A percentile compares a stretch with the other conserved stretches of the same genome.
Conservation (phyloP, 2,329 filamentous ascomycete species). For the Trichoderma asperellum region DNA sequence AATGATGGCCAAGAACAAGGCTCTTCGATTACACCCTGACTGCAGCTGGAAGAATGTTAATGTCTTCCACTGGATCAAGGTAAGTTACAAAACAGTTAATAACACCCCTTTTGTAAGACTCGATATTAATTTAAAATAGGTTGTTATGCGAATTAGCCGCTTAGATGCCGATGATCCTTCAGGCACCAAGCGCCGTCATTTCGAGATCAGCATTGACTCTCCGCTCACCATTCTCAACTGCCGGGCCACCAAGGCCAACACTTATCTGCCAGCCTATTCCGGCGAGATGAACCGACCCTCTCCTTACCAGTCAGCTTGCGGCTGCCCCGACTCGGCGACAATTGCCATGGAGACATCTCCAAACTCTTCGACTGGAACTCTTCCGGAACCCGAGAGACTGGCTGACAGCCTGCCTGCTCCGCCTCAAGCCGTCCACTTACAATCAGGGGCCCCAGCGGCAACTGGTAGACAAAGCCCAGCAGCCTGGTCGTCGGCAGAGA, state of each 20-base stretch:
- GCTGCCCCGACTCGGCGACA: conserved; percentile 59
- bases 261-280: conserved; percentile 77
- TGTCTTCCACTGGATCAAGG: conserved; percentile 96
- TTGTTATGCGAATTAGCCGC: conserved; percentile 90
- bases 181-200: conserved; percentile 77
- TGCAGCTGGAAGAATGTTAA: conserved; percentile 94
- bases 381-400: conserved; percentile 46
- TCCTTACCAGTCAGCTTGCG: conserved; percentile 51
- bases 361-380: conserved; percentile 61
- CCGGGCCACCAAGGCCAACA: conserved; percentile 90
- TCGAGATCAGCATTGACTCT: conserved; percentile 95
- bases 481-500: conserved; percentile 5
- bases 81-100: conserved; percentile 42
- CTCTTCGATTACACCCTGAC: conserved; percentile 75
- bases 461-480: conserved; percentile 33
- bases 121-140: conserved; percentile 52
- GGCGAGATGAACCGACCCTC: conserved; percentile 55
- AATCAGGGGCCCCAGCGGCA: conserved; percentile 33
- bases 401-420: conserved; percentile 47
- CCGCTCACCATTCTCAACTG: conserved; percentile 93
- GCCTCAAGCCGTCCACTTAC: conserved; percentile 62
- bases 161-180: conserved; percentile 75
- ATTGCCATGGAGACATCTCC: conserved; percentile 66
- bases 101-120: not conserved
- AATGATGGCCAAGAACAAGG: conserved; percentile 75